Conservation (phyloP, 768 basidiomycete genomes). For the Hygrophoropsis aurantiaca region DNA sequence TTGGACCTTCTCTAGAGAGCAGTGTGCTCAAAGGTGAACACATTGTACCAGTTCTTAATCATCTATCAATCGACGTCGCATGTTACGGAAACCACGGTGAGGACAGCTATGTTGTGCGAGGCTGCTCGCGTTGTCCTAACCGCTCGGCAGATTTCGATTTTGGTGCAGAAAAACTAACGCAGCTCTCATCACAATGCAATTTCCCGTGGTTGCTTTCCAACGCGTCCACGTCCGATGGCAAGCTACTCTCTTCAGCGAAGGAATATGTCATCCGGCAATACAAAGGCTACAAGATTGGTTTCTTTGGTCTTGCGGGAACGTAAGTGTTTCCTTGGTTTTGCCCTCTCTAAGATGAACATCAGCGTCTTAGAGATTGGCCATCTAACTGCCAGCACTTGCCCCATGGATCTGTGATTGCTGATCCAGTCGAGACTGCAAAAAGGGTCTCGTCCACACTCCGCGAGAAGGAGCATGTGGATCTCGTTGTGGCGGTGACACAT, state of each 20-base stretch:
- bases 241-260: neutral
- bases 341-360: neutral
- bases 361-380: neutral
- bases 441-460: neutral
- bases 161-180: neutral
- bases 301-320: neutral
- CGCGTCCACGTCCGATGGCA: neutral
- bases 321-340: neutral
- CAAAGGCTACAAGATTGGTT: neutral
- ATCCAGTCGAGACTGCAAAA: neutral
- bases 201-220: neutral
- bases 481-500: neutral
- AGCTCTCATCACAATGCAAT: neutral
- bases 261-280: neutral
- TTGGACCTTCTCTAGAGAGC: neutral
- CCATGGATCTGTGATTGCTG: neutral
- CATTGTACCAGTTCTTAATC: neutral
- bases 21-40: neutral
- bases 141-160: neutral
- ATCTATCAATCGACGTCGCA: neutral
- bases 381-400: neutral
- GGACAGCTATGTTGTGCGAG: neutral
- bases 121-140: neutral
- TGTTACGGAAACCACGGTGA: slow-evolving; percentile 1
- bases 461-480: neutral